phyloP scores from a whole-genome alignment of 2,329 filamentous ascomycete species.

The Colletotrichum caudatum region DNA sequence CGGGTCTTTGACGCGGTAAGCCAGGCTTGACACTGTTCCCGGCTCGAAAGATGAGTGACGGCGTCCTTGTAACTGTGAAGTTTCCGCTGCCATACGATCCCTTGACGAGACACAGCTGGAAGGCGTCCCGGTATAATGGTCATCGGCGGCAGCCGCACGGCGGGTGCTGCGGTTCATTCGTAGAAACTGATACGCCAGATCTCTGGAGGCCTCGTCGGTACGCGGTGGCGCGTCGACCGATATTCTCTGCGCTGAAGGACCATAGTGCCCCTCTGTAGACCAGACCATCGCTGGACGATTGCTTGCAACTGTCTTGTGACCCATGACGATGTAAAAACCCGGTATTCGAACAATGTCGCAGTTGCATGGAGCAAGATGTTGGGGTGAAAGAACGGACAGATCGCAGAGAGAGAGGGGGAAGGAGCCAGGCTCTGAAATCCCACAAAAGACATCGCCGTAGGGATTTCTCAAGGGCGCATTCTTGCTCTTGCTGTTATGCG shows the following conservation, averaged over 20 bases:
- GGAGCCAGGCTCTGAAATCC: slow-evolving; percentile 2
- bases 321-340: slow-evolving; percentile 11
- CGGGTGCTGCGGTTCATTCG: slow-evolving; percentile 22
- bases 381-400: not conserved
- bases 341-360: not conserved
- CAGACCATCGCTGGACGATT: not conserved
- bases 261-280: not conserved
- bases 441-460: not conserved
- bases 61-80: not conserved
- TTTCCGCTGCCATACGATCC: not conserved
- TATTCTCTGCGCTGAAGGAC: not conserved
- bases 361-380: slow-evolving; percentile 11
- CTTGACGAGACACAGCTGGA: not conserved
- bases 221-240: not conserved
- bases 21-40: not conserved
- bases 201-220: slow-evolving; percentile 24
- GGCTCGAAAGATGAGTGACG: slow-evolving; percentile 15
- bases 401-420: not conserved
- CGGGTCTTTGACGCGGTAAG: slow-evolving; percentile 14
- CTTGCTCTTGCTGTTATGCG: slow-evolving; percentile 27
- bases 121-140: not conserved
- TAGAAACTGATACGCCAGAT: slow-evolving; percentile 26
- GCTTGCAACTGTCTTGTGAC: slow-evolving; percentile 1
- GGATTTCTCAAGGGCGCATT: slow-evolving; percentile 26
- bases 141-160: not conserved